phyloP scores from a whole-genome alignment of 352 stramenopile genomes.

The Phytophthora constricta region DNA sequence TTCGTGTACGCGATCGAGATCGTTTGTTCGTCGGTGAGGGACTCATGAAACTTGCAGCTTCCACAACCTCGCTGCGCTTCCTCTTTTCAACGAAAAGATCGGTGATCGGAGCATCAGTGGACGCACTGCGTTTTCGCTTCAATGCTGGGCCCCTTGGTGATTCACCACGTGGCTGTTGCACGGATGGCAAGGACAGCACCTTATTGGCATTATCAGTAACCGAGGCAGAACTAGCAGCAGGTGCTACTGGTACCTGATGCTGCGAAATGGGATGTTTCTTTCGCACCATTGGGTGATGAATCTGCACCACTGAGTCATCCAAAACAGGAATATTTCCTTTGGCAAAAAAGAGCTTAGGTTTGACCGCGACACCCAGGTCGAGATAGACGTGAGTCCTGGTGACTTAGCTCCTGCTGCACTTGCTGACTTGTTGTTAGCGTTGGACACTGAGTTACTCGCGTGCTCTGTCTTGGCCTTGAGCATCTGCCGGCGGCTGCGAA shows the following conservation, averaged over 20 bases:
- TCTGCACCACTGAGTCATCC: conserved; percentile 17
- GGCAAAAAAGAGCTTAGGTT: conserved; percentile 42
- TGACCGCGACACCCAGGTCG: conserved; percentile 42
- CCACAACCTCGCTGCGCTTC: conserved; percentile 10
- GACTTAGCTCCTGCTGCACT: neutral
- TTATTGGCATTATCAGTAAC: conserved; percentile 26
- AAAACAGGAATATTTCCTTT: conserved; percentile 8
- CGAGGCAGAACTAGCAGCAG: conserved; percentile 12
- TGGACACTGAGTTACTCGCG: conserved; percentile 3
- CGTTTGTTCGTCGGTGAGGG: conserved; percentile 34
- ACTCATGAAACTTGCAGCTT: conserved; percentile 42
- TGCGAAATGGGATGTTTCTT: conserved; percentile 48
- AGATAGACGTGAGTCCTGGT: conserved; percentile 41
- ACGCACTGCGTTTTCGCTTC: conserved; percentile 45
- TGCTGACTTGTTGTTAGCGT: conserved; percentile 3
- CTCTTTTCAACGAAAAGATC: too few relatives aligned
- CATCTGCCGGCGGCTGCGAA: conserved; percentile 79
- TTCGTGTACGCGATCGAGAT: conserved; percentile 21
- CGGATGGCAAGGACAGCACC: conserved; percentile 27
- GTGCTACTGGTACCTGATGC: conserved; percentile 13
- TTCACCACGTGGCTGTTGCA: conserved; percentile 26
- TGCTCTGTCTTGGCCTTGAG: conserved; percentile 62
- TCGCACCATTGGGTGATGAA: conserved; percentile 70
- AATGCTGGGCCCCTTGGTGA: conserved; percentile 10
- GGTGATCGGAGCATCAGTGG: conserved; percentile 14